Base-by-base conservation (phyloP, 257 asterid genomes). In the Ilex asprella region DNA sequence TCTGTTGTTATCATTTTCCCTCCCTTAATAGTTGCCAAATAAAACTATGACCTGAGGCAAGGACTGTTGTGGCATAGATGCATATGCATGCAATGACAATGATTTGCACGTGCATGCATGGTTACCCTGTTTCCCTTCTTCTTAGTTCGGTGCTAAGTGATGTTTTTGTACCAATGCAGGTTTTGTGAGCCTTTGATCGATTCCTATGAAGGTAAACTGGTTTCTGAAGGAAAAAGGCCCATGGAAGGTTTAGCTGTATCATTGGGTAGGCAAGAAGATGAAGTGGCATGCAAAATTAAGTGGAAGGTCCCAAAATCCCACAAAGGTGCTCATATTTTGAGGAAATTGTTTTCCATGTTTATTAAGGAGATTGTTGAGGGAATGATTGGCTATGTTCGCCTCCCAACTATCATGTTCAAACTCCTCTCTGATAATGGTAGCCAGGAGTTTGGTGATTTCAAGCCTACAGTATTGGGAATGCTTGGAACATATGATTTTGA, bases 401-500 rank as follows among this genome's bases (percentile, higher is more conserved):
- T 87, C 51, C 95, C 96, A 53, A 78, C 78, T 58, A 85, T 92
- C 84, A 92, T 92, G 91, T 58, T 73, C 81, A 92, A 92, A 67
- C 96, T 92, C 76, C 95, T 92, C 67, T 86, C 97, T 35, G 95
- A 89, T 62, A 91, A 82, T 67, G 94, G 87, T 63, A 79, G 78
- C 67, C 97, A 85, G 73, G 97, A 92, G 79, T 92, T 89, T 73
- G 99, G 99, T 62, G 99, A 92, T 76, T 84, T 89, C 65, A 92
- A 89, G 70, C 89, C 73, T 47, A 89, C 94, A 39, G 85, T 92
- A 74, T 68, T 89, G 71, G 99, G 96, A 70, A 89, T 92, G 89
- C 97, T 92, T 61, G 99, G 97, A 50, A 87, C 85, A 53, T 92
- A 89, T 70, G 97, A 92, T 77, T 92, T 92, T 56, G 99, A 92